These are phyloP conservation scores for Leishmania braziliensis DNA, from an alignment of 208 protist genomes.

Conservation along the genomic window DNA sequence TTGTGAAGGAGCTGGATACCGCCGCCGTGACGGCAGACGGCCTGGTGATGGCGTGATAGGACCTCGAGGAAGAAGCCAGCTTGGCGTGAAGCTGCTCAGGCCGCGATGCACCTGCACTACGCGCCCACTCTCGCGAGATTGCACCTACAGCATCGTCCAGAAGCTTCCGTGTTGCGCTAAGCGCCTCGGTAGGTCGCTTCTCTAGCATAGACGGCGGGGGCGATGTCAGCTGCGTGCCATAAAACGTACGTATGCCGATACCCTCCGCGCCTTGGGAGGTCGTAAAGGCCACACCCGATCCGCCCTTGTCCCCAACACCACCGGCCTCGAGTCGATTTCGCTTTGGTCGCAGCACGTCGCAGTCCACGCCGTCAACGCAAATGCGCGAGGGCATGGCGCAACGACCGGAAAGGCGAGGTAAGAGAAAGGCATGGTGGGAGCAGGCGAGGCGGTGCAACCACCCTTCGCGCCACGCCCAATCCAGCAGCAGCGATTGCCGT, in stretches of 20 bases:
- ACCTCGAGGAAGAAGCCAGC: neutral
- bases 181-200: constrained; percentile 11
- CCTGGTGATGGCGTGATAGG: neutral
- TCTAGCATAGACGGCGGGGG: constrained; percentile 15
- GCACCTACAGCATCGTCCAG: constrained; percentile 28
- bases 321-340: neutral
- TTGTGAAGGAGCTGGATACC: neutral
- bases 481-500: constrained; percentile 43
- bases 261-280: neutral
- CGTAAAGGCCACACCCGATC: neutral
- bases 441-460: constrained; percentile 17
- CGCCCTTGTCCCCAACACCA: neutral
- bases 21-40: neutral
- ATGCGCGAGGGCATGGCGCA: constrained; percentile 7
- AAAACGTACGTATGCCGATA: neutral
- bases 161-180: constrained; percentile 23
- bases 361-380: constrained; percentile 10
- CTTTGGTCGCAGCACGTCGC: constrained; percentile 19
- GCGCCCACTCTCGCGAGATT: constrained; percentile 23
- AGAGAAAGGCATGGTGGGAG: constrained; percentile 8
- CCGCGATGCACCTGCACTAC: constrained; percentile 5
- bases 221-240: constrained; percentile 8
- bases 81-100: constrained; percentile 2
- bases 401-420: constrained; percentile 1
- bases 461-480: constrained; percentile 33